Conservation (phyloP, 345 rosid species). For the Odontarrhena argentea region DNA sequence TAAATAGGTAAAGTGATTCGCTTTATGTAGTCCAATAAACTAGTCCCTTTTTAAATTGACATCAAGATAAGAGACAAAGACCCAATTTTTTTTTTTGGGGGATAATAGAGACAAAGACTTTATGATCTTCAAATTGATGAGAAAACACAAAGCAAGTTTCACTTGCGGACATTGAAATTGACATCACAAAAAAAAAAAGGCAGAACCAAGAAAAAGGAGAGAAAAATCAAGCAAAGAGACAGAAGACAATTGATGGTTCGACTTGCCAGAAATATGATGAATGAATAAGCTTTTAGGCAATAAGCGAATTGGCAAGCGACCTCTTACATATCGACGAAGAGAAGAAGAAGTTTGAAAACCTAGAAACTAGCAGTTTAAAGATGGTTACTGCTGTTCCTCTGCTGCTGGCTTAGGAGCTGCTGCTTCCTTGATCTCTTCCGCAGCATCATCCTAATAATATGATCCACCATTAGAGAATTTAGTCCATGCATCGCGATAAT, state of each 20-base stretch:
- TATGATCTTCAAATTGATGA: slow-evolving; percentile 40
- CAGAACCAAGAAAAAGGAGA: background rate
- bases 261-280: slow-evolving; percentile 32
- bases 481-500: background rate
- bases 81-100: background rate
- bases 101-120: slow-evolving; percentile 20
- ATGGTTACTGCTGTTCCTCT: slow-evolving; percentile 63
- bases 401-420: slow-evolving; percentile 67
- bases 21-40: slow-evolving; percentile 23
- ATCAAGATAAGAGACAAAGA: slow-evolving; percentile 22
- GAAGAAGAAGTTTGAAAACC: slow-evolving; percentile 4
- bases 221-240: slow-evolving; percentile 31
- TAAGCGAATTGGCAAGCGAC: slow-evolving; percentile 28
- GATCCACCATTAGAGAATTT: background rate
- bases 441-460: slow-evolving; percentile 73
- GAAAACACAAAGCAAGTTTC: slow-evolving; percentile 39
- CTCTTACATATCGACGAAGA: slow-evolving; percentile 30
- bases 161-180: slow-evolving; percentile 29
- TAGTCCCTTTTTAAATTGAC: background rate
- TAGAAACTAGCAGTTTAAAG: slow-evolving; percentile 37
- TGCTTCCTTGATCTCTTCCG: slow-evolving; percentile 84
- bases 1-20: slow-evolving; percentile 17
- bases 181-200: background rate
- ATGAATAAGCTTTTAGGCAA: slow-evolving; percentile 14
- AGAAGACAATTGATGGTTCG: slow-evolving; percentile 19